These are phyloP conservation scores for Hamamelis virginiana DNA, from an alignment of 164 flowering plant genomes.

Conservation along the genomic window DNA sequence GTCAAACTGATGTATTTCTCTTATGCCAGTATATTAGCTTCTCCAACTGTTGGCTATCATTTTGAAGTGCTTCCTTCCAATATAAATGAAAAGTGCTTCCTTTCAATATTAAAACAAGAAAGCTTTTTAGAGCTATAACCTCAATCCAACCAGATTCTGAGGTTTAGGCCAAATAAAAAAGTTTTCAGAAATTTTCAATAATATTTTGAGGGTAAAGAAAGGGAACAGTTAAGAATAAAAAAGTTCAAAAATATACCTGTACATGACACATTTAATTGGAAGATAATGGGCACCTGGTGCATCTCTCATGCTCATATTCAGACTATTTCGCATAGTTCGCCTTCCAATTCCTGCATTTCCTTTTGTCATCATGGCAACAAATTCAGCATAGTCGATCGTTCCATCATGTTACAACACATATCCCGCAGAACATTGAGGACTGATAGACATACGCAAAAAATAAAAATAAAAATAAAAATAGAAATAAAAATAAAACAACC, in stretches of 20 bases:
- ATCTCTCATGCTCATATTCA: conserved; percentile 86
- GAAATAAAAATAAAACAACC: background rate
- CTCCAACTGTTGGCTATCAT: no score
- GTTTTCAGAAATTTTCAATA: no score
- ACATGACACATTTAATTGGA: conserved; percentile 15
- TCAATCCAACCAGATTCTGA: no score
- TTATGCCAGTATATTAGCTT: no score
- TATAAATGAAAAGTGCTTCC: no score
- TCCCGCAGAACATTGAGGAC: background rate
- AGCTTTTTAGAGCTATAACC: no score
- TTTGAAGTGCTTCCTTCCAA: no score
- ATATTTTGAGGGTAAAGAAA: background rate
- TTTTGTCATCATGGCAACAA: conserved; percentile 96
- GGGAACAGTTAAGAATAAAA: background rate
- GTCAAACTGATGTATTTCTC: no score
- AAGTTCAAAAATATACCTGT: conserved; percentile 30
- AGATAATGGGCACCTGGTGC: conserved; percentile 48
- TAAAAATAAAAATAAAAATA: no score
- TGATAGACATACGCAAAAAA: background rate
- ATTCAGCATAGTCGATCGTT: conserved; percentile 88
- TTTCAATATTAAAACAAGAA: no score
- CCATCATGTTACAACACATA: conserved; percentile 66
- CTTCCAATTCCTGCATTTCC: conserved; percentile 89
- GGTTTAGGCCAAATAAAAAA: no score
- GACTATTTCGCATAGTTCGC: conserved; percentile 86